These are phyloP conservation scores for Kwoniella shandongensis DNA, from an alignment of 768 basidiomycete species.

Conservation along the genomic window DNA sequence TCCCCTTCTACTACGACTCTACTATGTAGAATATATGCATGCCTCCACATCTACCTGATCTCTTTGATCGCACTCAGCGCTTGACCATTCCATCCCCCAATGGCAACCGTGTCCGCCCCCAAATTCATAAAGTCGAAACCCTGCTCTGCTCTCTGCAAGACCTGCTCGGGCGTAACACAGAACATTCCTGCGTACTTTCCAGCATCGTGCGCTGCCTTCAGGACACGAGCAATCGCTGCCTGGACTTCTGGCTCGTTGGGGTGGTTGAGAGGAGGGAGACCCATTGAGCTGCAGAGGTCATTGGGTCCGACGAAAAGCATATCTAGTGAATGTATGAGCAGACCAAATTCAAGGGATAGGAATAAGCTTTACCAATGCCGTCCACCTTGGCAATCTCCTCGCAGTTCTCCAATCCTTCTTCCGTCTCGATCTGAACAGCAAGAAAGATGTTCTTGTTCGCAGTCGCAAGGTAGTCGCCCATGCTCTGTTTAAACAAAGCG, in stretches of 20 bases:
- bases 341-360: neutral
- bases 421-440: conserved; percentile 44
- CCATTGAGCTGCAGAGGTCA: conserved; percentile 39
- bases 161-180: conserved; percentile 32
- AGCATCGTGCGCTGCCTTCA: conserved; percentile 31
- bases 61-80: conserved; percentile 3
- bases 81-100: conserved; percentile 29
- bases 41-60: conserved; percentile 8
- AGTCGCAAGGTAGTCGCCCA: conserved; percentile 26
- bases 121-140: conserved; percentile 42
- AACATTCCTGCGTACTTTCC: conserved; percentile 34
- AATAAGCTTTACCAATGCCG: conserved; percentile 33
- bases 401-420: conserved; percentile 40
- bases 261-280: conserved; percentile 26
- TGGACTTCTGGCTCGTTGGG: conserved; percentile 35
- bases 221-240: conserved; percentile 36
- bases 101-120: conserved; percentile 31
- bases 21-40: too few species aligned
- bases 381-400: conserved; percentile 44
- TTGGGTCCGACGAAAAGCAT: conserved; percentile 45
- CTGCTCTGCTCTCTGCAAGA: conserved; percentile 27
- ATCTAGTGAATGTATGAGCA: conserved; percentile 15
- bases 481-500: conserved; percentile 26
- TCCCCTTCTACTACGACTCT: neutral
- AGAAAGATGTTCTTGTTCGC: conserved; percentile 34